Evolutionary conservation across 305 asterid species (phyloP), one percentile per base, ranked within the genome.

Genomic region (Fraxinus greggii): DNA sequence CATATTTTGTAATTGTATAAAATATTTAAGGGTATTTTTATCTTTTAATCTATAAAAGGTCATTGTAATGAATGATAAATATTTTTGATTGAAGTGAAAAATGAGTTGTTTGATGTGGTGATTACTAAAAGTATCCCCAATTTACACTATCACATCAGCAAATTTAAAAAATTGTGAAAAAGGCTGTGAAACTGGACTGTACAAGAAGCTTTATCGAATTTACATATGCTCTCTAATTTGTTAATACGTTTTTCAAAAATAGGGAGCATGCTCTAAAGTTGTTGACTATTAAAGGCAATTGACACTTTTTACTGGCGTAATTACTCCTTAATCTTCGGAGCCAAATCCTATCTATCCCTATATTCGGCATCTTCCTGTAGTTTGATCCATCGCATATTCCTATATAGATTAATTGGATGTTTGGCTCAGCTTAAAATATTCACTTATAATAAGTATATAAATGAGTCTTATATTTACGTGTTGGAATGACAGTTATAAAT

Each of bases 301-400:
- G 31, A 21, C 24, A 24, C 54, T 74, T 35, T 33, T 74, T 2
- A 76, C 51, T 23, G 21, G 59, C 6, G 23, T 5, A 42, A 26
- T 40, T 13, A 7, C 32, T 82, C 81, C 85, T 59, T 40, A 1
- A 40, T 72, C 23, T 45, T 35, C 33, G 83, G 85, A 75, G 10
- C 72, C 26, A 31, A n/a, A 77, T 31, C 24, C 38, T 7, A 13
- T 29, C 23, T 45, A 9, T 31, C 61, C 67, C 31, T 7, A 70
- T 32, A 13, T 13, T 5, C 36, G 6, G 74, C 32, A 51, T 42
- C 72, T 78, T 15, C 56, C 40, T 31, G 24, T 17, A 28, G 42
- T 31, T 29, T 40, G 7, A 48, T 19, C 78, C 29, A 48, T 23
- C 54, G 84, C 80, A 81, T 86, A 86, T 86, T 81, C 85, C 61